These are phyloP conservation scores for Dimargaris cristalligena DNA, from an alignment of 192 early-diverging fungal species.

Conservation along the genomic window DNA sequence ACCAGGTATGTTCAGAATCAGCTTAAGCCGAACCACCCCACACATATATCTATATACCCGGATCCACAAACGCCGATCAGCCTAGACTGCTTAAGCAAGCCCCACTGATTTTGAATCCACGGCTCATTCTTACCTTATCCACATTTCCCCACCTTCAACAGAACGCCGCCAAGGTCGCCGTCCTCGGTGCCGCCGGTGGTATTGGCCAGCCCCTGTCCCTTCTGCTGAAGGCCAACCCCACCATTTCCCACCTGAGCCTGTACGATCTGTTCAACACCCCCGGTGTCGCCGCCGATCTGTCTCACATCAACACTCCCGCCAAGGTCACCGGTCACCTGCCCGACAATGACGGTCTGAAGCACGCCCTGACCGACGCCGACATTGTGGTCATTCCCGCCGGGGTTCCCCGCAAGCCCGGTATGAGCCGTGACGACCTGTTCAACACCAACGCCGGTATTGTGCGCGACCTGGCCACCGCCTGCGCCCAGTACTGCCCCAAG, in stretches of 20 bases:
- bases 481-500: conserved; percentile 64
- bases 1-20: conserved; percentile 6
- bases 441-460: conserved; percentile 92
- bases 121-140: background rate
- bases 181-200: conserved; percentile 75
- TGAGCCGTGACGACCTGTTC: conserved; percentile 98
- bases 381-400: conserved; percentile 94
- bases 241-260: conserved; percentile 70
- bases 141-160: background rate
- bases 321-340: conserved; percentile 53
- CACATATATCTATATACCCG: too few relatives aligned
- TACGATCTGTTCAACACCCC: conserved; percentile 95
- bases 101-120: background rate
- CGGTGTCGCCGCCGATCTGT: conserved; percentile 91
- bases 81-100: too few relatives aligned
- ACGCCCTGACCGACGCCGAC: conserved; percentile 51
- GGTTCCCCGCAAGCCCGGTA: conserved; percentile 96
- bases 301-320: conserved; percentile 77
- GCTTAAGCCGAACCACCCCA: too few relatives aligned
- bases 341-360: conserved; percentile 56
- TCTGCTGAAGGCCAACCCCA: conserved; percentile 78
- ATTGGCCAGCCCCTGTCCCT: conserved; percentile 96
- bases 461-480: conserved; percentile 57
- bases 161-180: conserved; percentile 36
- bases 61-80: too few relatives aligned